Percentiles rank a stretch among this genome's conserved stretches.
Conservation (phyloP, 2,329 filamentous ascomycete genomes). For the Xylaria sp. region DNA sequence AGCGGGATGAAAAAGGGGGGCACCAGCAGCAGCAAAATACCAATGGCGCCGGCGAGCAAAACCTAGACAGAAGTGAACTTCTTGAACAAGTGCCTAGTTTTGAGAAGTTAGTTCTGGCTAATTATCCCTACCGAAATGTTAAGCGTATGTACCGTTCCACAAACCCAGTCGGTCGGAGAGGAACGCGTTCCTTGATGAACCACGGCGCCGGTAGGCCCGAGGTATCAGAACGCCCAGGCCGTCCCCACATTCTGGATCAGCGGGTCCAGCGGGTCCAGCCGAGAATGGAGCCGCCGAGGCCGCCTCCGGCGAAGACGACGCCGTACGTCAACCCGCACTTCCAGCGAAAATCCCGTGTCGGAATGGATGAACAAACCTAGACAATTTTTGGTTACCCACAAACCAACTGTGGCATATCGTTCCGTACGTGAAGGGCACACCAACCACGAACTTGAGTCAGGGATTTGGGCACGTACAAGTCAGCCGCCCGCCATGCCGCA, state of each 20-base stretch:
- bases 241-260: slow-evolving; percentile 45
- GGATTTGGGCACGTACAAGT: no score
- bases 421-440: not conserved
- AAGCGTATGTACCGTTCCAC: slow-evolving; percentile 45
- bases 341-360: slow-evolving; percentile 57
- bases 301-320: slow-evolving; percentile 56
- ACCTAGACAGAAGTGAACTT: slow-evolving; percentile 48
- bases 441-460: slow-evolving; percentile 22
- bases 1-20: slow-evolving; percentile 57
- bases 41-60: slow-evolving; percentile 50
- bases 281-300: slow-evolving; percentile 57
- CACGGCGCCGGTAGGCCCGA: slow-evolving; percentile 52
- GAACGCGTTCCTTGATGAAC: slow-evolving; percentile 45
- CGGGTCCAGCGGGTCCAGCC: slow-evolving; percentile 52
- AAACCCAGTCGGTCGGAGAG: slow-evolving; percentile 40
- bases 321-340: slow-evolving; percentile 60
- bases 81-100: slow-evolving; percentile 46
- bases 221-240: slow-evolving; percentile 46
- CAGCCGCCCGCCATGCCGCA: not conserved
- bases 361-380: slow-evolving; percentile 48
- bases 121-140: no score
- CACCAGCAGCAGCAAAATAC: slow-evolving; percentile 54
- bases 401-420: not conserved
- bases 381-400: not conserved
- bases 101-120: not conserved